Evolutionary conservation across 2,329 filamentous ascomycete species (phyloP).

Genomic region (Claviceps fusiformis): DNA sequence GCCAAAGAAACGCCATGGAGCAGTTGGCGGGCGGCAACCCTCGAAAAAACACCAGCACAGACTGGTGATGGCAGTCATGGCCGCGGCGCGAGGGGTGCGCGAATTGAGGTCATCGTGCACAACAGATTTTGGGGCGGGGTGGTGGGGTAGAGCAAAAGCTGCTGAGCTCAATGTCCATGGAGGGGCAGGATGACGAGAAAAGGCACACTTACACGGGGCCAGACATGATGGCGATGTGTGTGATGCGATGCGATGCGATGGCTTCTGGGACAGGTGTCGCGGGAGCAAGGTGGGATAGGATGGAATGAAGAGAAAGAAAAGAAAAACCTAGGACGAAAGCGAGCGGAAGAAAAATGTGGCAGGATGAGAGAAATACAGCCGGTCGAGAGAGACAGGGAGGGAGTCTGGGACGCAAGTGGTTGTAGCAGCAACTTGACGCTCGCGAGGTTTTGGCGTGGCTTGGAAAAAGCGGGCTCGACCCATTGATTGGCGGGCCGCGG

Average conservation of each 20-base stretch:
- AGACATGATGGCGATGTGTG: constrained; percentile 37
- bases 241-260: background rate
- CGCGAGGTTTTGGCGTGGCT: constrained; percentile 8
- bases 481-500: constrained; percentile 3
- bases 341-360: constrained; percentile 3
- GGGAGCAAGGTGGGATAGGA: constrained; percentile 2
- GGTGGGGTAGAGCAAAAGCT: constrained; percentile 22
- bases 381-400: background rate
- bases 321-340: constrained; percentile 3
- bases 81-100: constrained; percentile 14
- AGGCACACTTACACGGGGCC: constrained; percentile 53
- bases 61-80: constrained; percentile 12
- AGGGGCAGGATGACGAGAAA: constrained; percentile 3
- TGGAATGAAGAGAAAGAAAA: constrained; percentile 6
- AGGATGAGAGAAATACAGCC: constrained; percentile 7
- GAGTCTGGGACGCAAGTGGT: background rate
- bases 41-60: constrained; percentile 7
- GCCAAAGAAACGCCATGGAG: background rate
- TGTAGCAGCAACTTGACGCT: constrained; percentile 4
- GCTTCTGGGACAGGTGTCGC: background rate
- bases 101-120: constrained; percentile 21
- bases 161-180: background rate
- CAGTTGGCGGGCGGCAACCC: background rate
- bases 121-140: constrained; percentile 21
- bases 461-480: constrained; percentile 8